Conservation (phyloP, 2,329 filamentous ascomycete genomes). For the Sclerotinia nivalis region DNA sequence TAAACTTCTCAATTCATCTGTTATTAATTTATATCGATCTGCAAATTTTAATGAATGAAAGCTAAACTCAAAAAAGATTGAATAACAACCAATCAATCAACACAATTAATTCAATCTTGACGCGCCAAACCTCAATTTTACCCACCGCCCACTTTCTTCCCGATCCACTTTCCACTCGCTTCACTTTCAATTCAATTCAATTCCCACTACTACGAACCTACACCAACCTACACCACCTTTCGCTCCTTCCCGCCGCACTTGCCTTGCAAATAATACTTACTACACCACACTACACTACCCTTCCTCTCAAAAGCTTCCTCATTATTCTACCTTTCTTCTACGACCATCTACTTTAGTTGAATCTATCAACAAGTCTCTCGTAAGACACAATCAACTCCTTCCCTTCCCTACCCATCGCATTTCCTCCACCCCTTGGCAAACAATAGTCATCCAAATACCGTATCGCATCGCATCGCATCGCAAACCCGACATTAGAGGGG, state of each 20-base stretch:
- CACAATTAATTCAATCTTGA: neutral
- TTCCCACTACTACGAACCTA: neutral
- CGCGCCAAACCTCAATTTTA: slow-evolving; percentile 8
- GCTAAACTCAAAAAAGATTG: neutral
- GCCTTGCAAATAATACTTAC: neutral
- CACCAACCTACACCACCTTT: neutral
- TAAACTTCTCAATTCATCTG: neutral
- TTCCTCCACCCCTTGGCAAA: neutral
- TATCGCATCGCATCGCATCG: neutral
- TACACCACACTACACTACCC: neutral
- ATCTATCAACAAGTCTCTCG: neutral
- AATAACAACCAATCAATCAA: neutral
- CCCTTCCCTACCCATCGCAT: neutral
- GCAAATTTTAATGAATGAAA: neutral
- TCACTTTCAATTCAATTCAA: neutral
- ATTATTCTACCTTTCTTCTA: neutral
- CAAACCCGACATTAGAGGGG: neutral
- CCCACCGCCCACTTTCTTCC: neutral
- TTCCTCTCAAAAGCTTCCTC: neutral
- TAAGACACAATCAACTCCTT: neutral
- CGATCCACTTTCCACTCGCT: neutral
- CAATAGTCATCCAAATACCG: slow-evolving; percentile 4
- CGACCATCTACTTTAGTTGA: neutral
- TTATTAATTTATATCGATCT: neutral
- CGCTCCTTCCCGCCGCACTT: neutral